Evolutionary conservation across 306 rosid genomes (phyloP), one percentile per base, ranked within the genome.

Genomic region (Gastrolobium villosum): DNA sequence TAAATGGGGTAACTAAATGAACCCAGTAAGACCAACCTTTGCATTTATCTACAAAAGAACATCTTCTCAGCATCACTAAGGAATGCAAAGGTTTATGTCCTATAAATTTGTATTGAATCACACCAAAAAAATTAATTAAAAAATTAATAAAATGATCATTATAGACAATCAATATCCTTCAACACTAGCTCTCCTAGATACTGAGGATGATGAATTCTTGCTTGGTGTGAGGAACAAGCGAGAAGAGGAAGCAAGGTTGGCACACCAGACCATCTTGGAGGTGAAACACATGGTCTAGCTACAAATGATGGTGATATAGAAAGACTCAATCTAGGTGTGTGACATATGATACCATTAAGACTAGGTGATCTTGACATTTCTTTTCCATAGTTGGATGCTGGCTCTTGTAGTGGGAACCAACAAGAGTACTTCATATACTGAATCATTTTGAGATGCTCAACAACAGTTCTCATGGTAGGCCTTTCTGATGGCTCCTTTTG

Each of bases 401-500:
- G 96, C 41, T 95, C 98, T 81, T 74, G 92, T 53, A 89, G 86
- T 11, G 97, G 97, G 76, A 89, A 87, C 70, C 92, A 84, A 13
- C 83, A 65, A 3, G 93, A 81, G 83, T 90, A 55, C 75, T 86
- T 87, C 84, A 91, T 66, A 44, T 93, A 91, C 76, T 88, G 96
- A 53, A 95, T 82, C 55, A 64, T 62, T 75, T 75, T 91, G 50
- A 95, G 94, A 81, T 75, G 76, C 73, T 87, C 87, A 14, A 84
- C 94, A 34, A 93, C 84, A 10, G 83, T 78, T 86, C 98, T 88
- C 96, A 95, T 95, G 52, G 93, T 84, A n/a, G 98, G 98, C 48
- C 99, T 88, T 56, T 89, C 94, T 1, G 94, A 88, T 45, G 99
- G 96, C 20, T 95, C 98, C 81, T 83, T 91, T 59, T 86, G 96